These are phyloP conservation scores for Prunus dulcis DNA, from an alignment of 306 rosid species.

Conservation along the genomic window DNA sequence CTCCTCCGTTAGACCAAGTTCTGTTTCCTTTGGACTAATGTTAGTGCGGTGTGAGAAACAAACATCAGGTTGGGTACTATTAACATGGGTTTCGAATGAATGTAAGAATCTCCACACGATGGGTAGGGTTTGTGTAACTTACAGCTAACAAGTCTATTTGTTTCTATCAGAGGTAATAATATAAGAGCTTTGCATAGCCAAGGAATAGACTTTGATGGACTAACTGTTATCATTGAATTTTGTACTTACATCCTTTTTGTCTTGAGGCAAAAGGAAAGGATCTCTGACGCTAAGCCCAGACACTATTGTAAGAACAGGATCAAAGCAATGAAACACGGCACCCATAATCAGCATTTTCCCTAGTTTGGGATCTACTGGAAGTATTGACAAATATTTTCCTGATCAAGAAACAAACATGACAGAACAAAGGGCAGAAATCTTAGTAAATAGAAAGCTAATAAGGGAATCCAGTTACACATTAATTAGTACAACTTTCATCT, in stretches of 20 bases:
- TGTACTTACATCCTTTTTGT: conserved; percentile 81
- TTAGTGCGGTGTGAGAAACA: background rate
- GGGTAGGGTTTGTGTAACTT: background rate
- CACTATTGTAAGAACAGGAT: conserved; percentile 92
- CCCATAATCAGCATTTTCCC: conserved; percentile 99
- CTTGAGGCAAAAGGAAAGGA: conserved; percentile 97
- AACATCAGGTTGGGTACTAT: background rate
- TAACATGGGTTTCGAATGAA: background rate
- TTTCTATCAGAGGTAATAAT: background rate
- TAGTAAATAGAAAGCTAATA: background rate
- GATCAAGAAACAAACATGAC: conserved; percentile 24
- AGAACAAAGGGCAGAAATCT: background rate
- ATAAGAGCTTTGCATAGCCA: background rate
- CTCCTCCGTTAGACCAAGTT: background rate
- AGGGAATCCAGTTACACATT: background rate
- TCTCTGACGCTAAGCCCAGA: conserved; percentile 96
- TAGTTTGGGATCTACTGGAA: conserved; percentile 96
- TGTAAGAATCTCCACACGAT: background rate
- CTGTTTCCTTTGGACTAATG: background rate
- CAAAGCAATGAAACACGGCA: conserved; percentile 90
- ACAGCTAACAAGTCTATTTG: background rate
- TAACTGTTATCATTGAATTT: conserved; percentile 7
- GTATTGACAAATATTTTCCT: conserved; percentile 88
- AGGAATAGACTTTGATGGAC: conserved; percentile 16
- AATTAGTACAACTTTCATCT: conserved; percentile 6